These are phyloP conservation scores for Salvia rosmarinus DNA, from an alignment of 257 asterid species.

Conservation along the genomic window DNA sequence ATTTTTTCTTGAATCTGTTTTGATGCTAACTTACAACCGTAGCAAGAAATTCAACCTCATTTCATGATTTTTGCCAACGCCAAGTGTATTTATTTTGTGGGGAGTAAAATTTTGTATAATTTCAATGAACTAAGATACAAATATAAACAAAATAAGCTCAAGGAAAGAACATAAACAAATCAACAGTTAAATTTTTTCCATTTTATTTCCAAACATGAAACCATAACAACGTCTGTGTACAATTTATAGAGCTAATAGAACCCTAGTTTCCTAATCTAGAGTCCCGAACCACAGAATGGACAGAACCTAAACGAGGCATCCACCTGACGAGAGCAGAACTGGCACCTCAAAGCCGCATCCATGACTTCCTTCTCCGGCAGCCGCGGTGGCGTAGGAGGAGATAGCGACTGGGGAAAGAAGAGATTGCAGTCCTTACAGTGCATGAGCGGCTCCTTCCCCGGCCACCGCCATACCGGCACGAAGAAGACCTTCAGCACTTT, in stretches of 20 bases:
- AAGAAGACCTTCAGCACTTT: conserved; percentile 77
- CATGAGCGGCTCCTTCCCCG: conserved; percentile 69
- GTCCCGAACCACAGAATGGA: conserved; percentile 70
- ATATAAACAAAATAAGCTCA: not conserved
- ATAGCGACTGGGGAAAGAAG: conserved; percentile 57
- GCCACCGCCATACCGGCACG: conserved; percentile 87
- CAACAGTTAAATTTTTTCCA: not conserved
- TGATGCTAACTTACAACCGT: not conserved
- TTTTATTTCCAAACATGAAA: not conserved
- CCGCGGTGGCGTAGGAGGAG: conserved; percentile 49
- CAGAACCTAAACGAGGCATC: conserved; percentile 64
- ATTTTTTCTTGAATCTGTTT: not conserved
- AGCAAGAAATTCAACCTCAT: too few relatives aligned
- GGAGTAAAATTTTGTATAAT: too few relatives aligned
- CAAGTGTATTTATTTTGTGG: too few relatives aligned
- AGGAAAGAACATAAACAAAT: not conserved
- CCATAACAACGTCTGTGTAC: not conserved
- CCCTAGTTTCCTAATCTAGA: conserved; percentile 28
- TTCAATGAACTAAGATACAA: not conserved
- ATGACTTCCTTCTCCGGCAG: conserved; percentile 24
- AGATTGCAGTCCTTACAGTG: conserved; percentile 64
- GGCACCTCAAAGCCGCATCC: conserved; percentile 45
- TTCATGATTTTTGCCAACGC: too few relatives aligned
- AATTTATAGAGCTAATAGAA: not conserved
- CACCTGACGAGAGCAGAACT: conserved; percentile 57